phyloP scores from a whole-genome alignment of 371 early-diverging fungal species.

The Fennellomyces sp. region DNA sequence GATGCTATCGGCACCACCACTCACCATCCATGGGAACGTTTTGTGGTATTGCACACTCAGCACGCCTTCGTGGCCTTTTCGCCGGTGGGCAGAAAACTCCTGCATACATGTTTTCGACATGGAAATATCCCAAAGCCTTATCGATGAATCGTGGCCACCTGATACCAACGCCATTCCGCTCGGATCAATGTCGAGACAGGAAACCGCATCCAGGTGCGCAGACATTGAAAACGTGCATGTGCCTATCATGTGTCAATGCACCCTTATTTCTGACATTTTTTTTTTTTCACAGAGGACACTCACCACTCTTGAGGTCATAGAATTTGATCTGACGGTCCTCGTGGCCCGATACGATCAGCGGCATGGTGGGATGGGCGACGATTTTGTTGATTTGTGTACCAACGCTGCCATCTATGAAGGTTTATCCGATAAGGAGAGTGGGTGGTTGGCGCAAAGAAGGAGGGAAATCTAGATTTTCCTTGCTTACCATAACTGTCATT shows the following conservation, averaged over 20 bases:
- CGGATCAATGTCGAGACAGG: slow-evolving; percentile 72
- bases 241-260: slow-evolving; percentile 35
- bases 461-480: not conserved
- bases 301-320: slow-evolving; percentile 64
- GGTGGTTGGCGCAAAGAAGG: not conserved
- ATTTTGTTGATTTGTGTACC: slow-evolving; percentile 81
- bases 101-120: slow-evolving; percentile 70
- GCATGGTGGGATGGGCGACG: slow-evolving; percentile 75
- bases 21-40: slow-evolving; percentile 66
- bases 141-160: slow-evolving; percentile 84
- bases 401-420: slow-evolving; percentile 58
- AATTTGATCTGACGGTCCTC: slow-evolving; percentile 81
- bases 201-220: slow-evolving; percentile 72
- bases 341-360: slow-evolving; percentile 75
- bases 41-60: slow-evolving; percentile 70
- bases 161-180: slow-evolving; percentile 72
- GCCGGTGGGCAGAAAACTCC: slow-evolving; percentile 78
- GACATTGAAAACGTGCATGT: slow-evolving; percentile 64
- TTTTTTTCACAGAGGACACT: not conserved
- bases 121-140: slow-evolving; percentile 81
- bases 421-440: not conserved
- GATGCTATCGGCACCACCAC: slow-evolving; percentile 79
- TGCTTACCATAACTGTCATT: slow-evolving; percentile 64
- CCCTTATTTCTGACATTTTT: not conserved
- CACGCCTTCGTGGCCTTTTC: slow-evolving; percentile 82